Base-by-base conservation (phyloP, 2,329 filamentous ascomycete species). In the Amylocarpus encephaloides region DNA sequence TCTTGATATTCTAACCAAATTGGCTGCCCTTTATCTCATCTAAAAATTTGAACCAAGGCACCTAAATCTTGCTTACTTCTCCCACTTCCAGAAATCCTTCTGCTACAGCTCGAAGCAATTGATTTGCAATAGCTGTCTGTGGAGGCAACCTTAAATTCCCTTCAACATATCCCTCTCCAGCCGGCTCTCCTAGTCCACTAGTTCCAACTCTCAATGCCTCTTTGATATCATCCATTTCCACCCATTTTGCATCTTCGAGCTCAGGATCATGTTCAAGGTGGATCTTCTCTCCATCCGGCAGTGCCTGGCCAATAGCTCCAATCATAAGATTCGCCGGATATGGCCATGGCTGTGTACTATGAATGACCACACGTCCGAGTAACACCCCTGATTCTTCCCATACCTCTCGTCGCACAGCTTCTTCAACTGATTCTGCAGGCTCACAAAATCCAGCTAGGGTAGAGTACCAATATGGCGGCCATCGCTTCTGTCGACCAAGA, bases 221-320 rank as follows among this genome's bases (percentile, higher is more conserved):
- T 62, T 82, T 74, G 2, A 95, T 81, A 69, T 95, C 90, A 1
- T 89, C 88, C 32, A 94, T 71, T 0, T 78, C 71, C 62, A 92
- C 92, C 93, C 93, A 98, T 67, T 82, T 85, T 2, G 93, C 93
- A 68, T 86, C 80, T 65, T 95, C 88, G 55, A 98, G 69, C 72
- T 98, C 93, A 0, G 88, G 88, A 66, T 98, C 93, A 67, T 97
- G 86, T 12, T 86, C 83, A 3, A 98, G 71, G 62, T 83, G 79
- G 46, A 98, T 90, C 30, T 70, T 78, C 75, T 98, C 93, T 22
- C 88, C 88, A 6, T 77, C 80, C 0, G 88, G 86, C 16, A 87
- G 72, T 2, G 90, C 88, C 72, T 97, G 91, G 0, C 85, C 92
- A 60, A 98, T 83, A 1, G 91, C 91, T 3, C 78, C 88, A 59